Percentiles rank a stretch among this genome's conserved stretches.
Evolutionary conservation across 177 flowering plant genomes (phyloP).

Genomic region (Vitis hybrid): DNA sequence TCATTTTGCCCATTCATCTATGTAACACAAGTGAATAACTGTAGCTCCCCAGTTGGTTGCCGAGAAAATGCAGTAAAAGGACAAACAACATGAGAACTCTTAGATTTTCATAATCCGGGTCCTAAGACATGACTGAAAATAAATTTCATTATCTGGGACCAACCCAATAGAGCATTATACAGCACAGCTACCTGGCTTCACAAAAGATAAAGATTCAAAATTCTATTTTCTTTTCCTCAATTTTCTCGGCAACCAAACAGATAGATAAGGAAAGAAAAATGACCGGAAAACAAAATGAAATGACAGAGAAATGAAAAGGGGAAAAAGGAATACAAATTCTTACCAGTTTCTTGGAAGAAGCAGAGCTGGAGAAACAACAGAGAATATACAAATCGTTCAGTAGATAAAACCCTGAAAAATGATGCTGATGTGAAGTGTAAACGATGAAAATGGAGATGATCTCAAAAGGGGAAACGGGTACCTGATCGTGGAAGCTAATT

Average conservation of each 20-base stretch:
- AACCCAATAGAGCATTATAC: too few relatives aligned
- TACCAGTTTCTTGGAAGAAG: conserved; percentile 27
- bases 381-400: too few relatives aligned
- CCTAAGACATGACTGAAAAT: background rate
- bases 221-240: background rate
- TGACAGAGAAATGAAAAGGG: background rate
- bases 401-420: too few relatives aligned
- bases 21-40: background rate
- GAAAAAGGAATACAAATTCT: background rate
- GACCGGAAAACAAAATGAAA: background rate
- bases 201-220: background rate
- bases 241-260: conserved; percentile 5
- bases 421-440: too few relatives aligned
- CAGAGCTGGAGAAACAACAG: conserved; percentile 16
- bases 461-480: background rate
- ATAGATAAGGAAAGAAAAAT: too few relatives aligned
- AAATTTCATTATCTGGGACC: too few relatives aligned
- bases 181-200: too few relatives aligned
- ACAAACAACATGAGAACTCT: background rate
- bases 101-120: too few relatives aligned
- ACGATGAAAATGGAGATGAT: background rate
- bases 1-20: background rate
- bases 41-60: background rate
- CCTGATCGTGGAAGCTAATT: conserved; percentile 30
- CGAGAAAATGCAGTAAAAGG: background rate